Evolutionary conservation across 2,329 filamentous ascomycete species (phyloP), one percentile per base, ranked within the genome.

Genomic region (Hypoxylon sp.): DNA sequence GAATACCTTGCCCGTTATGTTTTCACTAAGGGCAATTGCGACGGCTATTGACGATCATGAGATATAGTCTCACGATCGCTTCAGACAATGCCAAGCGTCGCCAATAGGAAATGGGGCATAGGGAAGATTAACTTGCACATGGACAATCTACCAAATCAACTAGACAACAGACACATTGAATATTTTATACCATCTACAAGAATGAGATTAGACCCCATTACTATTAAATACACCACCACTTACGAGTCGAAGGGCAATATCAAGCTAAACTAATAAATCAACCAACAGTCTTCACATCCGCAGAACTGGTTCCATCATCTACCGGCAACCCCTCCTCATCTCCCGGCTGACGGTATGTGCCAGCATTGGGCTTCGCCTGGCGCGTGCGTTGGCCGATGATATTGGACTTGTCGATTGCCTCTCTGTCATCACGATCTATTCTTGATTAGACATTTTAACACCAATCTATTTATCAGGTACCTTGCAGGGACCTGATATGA

Each of bases 381-480:
- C 80, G 78, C 1, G 80, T 81, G 2, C 79, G 77, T 20, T 77
- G 75, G 2, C 74, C 70, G 4, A 82, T 64, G n/a, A 81, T 81
- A 53, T 82, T 82, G 22, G 69, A 71, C 37, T 76, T 59, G 37
- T 82, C 78, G 40, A 82, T 81, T 1, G 79, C 81, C 0, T 81
- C 79, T 22, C 66, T 76, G 2, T 82, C 80, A 31, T 81, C 80
- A 2, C 74, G 76, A 4, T 66, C 81, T 82, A 20, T 8, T 44
- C 4, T 2, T 11, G 1, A 5, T 44, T 22, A 44, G 40, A 1
- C 35, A 37, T n/a, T 14, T 2, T 37, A 5, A 14, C 14, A 3
- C 35, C 3, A 37, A 13, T 37, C n/a, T n/a, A n/a, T n/a, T n/a
- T n/a, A n/a, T n/a, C n/a, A n/a, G n/a, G n/a, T n/a, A n/a, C n/a